Evolutionary conservation across 2,329 filamentous ascomycete genomes (phyloP).

Genomic region (Graphilbum sp.): DNA sequence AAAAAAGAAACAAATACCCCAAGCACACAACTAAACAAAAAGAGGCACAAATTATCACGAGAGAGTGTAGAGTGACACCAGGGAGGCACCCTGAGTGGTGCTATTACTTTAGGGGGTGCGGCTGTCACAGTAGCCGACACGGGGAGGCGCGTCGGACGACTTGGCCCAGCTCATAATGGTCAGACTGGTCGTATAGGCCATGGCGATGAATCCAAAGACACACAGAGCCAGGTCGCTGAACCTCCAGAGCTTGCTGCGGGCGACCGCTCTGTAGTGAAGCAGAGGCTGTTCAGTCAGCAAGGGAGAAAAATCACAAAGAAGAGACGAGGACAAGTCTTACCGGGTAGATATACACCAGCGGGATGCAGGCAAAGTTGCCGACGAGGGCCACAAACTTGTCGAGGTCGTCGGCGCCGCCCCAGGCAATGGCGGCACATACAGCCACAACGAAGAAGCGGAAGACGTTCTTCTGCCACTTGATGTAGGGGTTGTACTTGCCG

Average conservation of each 20-base stretch:
- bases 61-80: too few relatives aligned
- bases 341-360: constrained; percentile 92
- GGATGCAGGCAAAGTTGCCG: constrained; percentile 94
- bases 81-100: too few relatives aligned
- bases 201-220: constrained; percentile 69
- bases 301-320: background rate
- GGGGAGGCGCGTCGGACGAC: constrained; percentile 25
- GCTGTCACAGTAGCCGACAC: constrained; percentile 38
- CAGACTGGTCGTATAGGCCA: constrained; percentile 79
- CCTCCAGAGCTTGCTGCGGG: constrained; percentile 50
- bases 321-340: constrained; percentile 38
- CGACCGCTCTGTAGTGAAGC: constrained; percentile 72
- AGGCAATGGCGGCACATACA: constrained; percentile 73
- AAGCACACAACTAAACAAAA: too few relatives aligned
- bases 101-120: background rate
- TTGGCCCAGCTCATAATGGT: constrained; percentile 77
- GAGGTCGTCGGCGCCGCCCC: constrained; percentile 79
- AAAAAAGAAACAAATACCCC: too few relatives aligned
- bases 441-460: constrained; percentile 90
- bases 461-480: constrained; percentile 99
- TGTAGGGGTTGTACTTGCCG: constrained; percentile 93
- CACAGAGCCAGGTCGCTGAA: constrained; percentile 59
- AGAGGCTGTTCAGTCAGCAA: constrained; percentile 45
- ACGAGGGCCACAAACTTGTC: constrained; percentile 97
- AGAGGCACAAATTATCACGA: too few relatives aligned